phyloP scores from a whole-genome alignment of 2,329 filamentous ascomycete genomes.

The Hypoxylon sp. region DNA sequence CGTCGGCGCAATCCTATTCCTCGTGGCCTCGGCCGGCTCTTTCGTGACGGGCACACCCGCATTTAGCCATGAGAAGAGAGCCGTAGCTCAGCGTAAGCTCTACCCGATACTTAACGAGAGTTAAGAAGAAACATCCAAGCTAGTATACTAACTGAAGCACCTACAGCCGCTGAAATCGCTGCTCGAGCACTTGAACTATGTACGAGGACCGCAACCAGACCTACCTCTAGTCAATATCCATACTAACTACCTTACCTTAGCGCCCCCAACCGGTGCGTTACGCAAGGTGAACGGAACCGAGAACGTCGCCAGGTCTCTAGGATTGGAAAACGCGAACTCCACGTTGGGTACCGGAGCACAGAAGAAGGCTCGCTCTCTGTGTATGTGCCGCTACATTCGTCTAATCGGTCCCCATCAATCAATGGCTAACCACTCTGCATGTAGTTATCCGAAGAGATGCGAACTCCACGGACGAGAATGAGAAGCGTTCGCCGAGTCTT shows the following conservation, averaged over 20 bases:
- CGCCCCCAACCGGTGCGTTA: constrained; percentile 4
- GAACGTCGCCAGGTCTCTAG: constrained; percentile 18
- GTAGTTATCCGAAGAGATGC: constrained; percentile 1
- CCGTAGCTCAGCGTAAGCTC: constrained; percentile 18
- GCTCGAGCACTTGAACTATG: constrained; percentile 31
- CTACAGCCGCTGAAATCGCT: constrained; percentile 23
- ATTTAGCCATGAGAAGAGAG: constrained; percentile 19
- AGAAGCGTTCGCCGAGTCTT: constrained; percentile 18
- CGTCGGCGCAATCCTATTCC: constrained; percentile 30
- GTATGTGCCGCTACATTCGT: neutral
- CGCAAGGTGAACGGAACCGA: constrained; percentile 25
- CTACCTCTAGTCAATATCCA: neutral
- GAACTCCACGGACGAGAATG: constrained; percentile 21
- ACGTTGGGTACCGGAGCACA: neutral
- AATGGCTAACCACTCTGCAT: constrained; percentile 8
- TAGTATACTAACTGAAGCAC: neutral
- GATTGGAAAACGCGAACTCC: constrained; percentile 10
- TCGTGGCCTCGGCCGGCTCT: constrained; percentile 35
- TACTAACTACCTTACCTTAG: constrained; percentile 8
- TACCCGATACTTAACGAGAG: neutral
- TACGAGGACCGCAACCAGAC: constrained; percentile 6
- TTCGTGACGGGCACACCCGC: constrained; percentile 32
- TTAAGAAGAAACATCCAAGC: neutral
- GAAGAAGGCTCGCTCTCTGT: constrained; percentile 12
- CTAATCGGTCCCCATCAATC: neutral